Evolutionary conservation across 345 rosid genomes (phyloP), one percentile per base, ranked within the genome.

Genomic region (Gossypium mustelinum): DNA sequence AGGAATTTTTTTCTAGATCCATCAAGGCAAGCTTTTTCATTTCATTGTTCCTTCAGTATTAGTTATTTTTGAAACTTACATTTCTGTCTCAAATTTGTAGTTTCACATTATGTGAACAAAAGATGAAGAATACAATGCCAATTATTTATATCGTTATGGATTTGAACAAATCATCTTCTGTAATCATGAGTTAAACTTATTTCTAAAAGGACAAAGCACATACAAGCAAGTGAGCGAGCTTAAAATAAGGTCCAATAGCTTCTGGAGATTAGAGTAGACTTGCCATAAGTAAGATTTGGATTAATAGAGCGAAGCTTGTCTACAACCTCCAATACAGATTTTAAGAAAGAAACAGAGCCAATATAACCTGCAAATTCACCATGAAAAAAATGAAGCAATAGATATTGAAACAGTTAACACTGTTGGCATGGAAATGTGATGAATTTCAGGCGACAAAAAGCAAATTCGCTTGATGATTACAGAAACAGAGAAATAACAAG

Each of bases 271-370:
- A 34, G 22, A 62, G 55, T 25, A 17, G 75, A 83, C 93, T 85
- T 73, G 89, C 99, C 99, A 77, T 91, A 95, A 44, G 82, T 89
- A 66, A 95, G 92, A 52, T 89, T 85, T 52, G 99, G 97, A 81
- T 93, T 95, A 69, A 90, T 63, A 17, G 91, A 70, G 7, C 99
- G 99, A 77, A 95, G 98, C 90, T 91, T 93, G 39, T 87, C 68
- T 44, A 95, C 89, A 45, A 91, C 97, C 80, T 87, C 85, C 84
- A 95, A 84, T 51, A 95, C 75, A 43, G 88, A 83, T 82, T 88
- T 82, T 82, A 95, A 76, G 76, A 95, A 95, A 9, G 99, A 95
- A 79, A 88, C 96, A n/a, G 99, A 95, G 73, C 99, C 99, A 77
- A 95, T 93, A 79, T 95, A 95, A 73, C 99, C 99, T 95, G 88